Evolutionary conservation across 805 yeast genomes (phyloP).

Genomic region (Wickerhamiella sorbophila): DNA sequence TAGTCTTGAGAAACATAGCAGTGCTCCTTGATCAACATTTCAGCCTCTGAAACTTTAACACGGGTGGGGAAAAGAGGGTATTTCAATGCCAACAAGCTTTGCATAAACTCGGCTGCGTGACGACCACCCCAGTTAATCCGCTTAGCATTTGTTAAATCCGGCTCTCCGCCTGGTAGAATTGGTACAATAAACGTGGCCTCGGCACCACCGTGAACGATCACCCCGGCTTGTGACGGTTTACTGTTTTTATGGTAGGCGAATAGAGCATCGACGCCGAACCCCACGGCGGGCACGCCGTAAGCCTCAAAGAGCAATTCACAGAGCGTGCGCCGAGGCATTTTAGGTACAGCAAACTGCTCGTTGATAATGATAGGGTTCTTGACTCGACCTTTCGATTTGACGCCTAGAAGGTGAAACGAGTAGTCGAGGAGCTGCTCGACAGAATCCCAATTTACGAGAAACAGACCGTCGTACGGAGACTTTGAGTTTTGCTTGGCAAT

Average conservation of each 20-base stretch:
- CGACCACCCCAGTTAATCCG: conserved; percentile 89
- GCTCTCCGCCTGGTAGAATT: conserved; percentile 46
- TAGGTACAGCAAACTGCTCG: conserved; percentile 61
- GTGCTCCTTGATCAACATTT: conserved; percentile 53
- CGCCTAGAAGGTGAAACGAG: conserved; percentile 65
- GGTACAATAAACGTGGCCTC: conserved; percentile 78
- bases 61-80: conserved; percentile 86
- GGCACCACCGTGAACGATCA: conserved; percentile 74
- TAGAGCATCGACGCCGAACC: conserved; percentile 71
- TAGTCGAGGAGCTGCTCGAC: conserved; percentile 75
- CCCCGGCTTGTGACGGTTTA: conserved; percentile 31
- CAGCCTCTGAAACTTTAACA: conserved; percentile 47
- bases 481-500: conserved; percentile 52
- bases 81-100: conserved; percentile 52
- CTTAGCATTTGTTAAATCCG: conserved; percentile 51
- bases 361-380: conserved; percentile 70
- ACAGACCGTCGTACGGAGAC: conserved; percentile 75
- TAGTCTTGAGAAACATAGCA: conserved; percentile 68
- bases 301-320: conserved; percentile 78
- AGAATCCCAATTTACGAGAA: conserved; percentile 86
- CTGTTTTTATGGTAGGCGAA: conserved; percentile 59
- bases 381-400: conserved; percentile 37
- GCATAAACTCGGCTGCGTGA: conserved; percentile 49
- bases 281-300: conserved; percentile 57
- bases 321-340: conserved; percentile 55